A percentile compares a stretch with the other conserved stretches of the same genome.
These are phyloP conservation scores for Tolypocladium pustulatum DNA, from an alignment of 2,329 filamentous ascomycete genomes.

Conservation along the genomic window DNA sequence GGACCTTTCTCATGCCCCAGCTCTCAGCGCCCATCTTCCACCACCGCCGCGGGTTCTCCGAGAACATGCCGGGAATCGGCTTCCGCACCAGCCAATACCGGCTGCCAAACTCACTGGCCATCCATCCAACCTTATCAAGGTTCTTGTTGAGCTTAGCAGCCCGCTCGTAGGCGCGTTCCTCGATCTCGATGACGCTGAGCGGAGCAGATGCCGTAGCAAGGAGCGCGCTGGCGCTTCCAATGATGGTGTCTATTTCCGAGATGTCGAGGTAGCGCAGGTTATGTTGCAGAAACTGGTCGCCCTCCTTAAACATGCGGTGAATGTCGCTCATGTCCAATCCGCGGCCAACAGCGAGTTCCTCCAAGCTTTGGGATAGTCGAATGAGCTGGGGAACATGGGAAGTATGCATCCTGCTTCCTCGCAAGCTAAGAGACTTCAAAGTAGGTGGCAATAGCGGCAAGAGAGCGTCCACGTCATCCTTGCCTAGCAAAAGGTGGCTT, in stretches of 20 bases:
- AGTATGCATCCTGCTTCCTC: conserved; percentile 59
- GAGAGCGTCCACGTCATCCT: conserved; percentile 52
- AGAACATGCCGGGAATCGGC: conserved; percentile 22
- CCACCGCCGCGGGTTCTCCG: conserved; percentile 40
- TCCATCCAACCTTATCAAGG: conserved; percentile 57
- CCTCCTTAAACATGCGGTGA: conserved; percentile 50
- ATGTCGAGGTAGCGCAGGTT: conserved; percentile 67
- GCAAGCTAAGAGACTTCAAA: conserved; percentile 64
- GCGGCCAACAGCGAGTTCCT: conserved; percentile 66
- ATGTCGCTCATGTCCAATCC: conserved; percentile 56
- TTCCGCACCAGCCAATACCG: conserved; percentile 57
- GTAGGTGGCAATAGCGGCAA: conserved; percentile 55
- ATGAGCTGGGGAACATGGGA: conserved; percentile 54
- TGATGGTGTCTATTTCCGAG: conserved; percentile 49
- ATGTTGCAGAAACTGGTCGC: conserved; percentile 35
- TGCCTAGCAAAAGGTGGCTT: conserved; percentile 60
- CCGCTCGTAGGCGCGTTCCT: conserved; percentile 55
- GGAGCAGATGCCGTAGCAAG: conserved; percentile 52
- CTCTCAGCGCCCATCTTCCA: conserved; percentile 82
- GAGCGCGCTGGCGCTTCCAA: conserved; percentile 48
- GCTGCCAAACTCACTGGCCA: conserved; percentile 56
- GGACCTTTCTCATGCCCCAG: conserved; percentile 85
- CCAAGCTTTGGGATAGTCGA: conserved; percentile 56
- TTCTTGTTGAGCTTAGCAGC: conserved; percentile 53
- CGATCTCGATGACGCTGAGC: conserved; percentile 66